These are phyloP conservation scores for Suillus plorans DNA, from an alignment of 768 basidiomycete genomes.

Conservation along the genomic window DNA sequence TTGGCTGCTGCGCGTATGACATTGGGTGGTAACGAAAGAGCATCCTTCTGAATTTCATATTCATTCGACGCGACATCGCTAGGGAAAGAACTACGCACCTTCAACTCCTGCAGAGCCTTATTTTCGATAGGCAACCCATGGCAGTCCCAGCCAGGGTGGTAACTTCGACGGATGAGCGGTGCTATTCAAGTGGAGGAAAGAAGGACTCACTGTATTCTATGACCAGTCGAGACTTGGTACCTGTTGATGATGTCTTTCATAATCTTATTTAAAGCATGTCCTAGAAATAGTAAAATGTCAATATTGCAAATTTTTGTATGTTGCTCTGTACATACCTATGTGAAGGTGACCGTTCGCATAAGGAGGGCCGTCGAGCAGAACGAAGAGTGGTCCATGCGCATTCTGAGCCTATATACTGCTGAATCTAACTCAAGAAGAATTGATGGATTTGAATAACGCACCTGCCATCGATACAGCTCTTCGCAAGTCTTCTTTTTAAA, in stretches of 20 bases:
- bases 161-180: conserved; percentile 47
- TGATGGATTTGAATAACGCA: conserved; percentile 31
- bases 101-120: conserved; percentile 79
- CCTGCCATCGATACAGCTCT: conserved; percentile 79
- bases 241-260: conserved; percentile 95
- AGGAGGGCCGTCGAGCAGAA: conserved; percentile 94
- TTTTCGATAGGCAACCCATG: conserved; percentile 97
- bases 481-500: conserved; percentile 67
- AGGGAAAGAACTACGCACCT: conserved; percentile 40
- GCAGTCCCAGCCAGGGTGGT: conserved; percentile 96
- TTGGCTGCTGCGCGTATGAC: conserved; percentile 71
- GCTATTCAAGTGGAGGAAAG: conserved; percentile 4
- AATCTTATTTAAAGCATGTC: conserved; percentile 95
- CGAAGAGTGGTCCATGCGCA: conserved; percentile 66
- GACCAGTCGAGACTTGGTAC: conserved; percentile 76
- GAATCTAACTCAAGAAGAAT: conserved; percentile 2
- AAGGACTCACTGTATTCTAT: conserved; percentile 71
- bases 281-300: conserved; percentile 37
- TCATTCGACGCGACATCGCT: not conserved
- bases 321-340: conserved; percentile 60
- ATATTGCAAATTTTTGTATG: not conserved
- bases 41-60: conserved; percentile 46
- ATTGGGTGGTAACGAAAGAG: conserved; percentile 52
- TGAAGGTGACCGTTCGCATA: conserved; percentile 97
- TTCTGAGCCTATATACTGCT: conserved; percentile 54